Base-by-base conservation (phyloP, 1,284 basidiomycete species). In the Schizophyllum commune region DNA sequence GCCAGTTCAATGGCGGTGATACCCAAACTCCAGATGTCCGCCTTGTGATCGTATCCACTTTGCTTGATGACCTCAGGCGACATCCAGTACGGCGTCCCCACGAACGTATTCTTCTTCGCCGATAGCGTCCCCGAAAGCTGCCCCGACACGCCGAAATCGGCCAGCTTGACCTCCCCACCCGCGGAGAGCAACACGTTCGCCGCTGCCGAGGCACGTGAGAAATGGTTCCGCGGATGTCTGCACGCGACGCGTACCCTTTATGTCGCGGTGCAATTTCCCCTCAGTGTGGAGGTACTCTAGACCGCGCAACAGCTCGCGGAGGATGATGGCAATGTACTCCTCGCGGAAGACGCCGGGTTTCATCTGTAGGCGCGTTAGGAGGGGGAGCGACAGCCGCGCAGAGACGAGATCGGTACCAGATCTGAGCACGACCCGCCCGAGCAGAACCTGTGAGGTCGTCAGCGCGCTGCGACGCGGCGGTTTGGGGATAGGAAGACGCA, bases 1-100 rank as follows among this genome's bases (percentile, higher is more conserved):
- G 96, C 96, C 66, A 99, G 80, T 74, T 99, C 96, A 68, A 99
- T 98, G 11, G 95, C 94, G 4, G 96, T 98, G 72, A 99, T 99
- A 5, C 93, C 94, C 66, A 96, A 77, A 73, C 90, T 93, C 95
- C 95, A 97, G 58, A 99, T 98, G 73, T 99, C 96, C 11, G 96
- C 96, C 72, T 98, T 98, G 74, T 96, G 92, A 70, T 98, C 96
- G 74, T 99, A 99, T 7, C 97, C 97, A 64, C 93, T 96, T 77
- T 99, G 96, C 75, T 98, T 98, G 80, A 99, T 98, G 21, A 99
- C 96, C 73, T 99, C 96, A 6, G 96, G 96, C 21, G 94, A 95
- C 96, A 99, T 99, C 95, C 95, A 97, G 71, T 96, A 96, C 1
- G 94, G 94, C 15, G 96, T 96, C 32, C 96, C 94, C 58, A 98